Percentiles rank a stretch among this genome's conserved stretches.
Conservation (phyloP, 352 stramenopile species). For the Globisporangium megalacanthum region DNA sequence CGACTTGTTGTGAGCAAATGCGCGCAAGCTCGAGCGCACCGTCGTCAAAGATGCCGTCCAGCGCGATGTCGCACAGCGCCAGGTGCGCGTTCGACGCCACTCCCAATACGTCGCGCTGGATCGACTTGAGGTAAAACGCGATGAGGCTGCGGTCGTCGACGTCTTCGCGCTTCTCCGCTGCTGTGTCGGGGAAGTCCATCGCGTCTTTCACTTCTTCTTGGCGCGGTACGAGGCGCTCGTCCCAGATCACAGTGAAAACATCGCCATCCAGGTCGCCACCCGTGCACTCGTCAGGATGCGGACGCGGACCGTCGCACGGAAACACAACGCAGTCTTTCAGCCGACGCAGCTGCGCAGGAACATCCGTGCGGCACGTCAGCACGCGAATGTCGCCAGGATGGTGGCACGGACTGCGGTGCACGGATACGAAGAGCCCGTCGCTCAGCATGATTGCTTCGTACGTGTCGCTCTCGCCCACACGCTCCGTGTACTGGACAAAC, state of each 20-base stretch:
- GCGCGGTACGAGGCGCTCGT: constrained; percentile 55
- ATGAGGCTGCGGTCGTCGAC: constrained; percentile 46
- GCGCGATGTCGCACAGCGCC: constrained; percentile 47
- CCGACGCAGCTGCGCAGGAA: constrained; percentile 34
- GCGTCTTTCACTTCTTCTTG: constrained; percentile 32
- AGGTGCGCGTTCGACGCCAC: constrained; percentile 76
- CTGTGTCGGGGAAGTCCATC: constrained; percentile 32
- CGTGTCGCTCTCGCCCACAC: constrained; percentile 22
- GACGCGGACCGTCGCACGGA: constrained; percentile 52
- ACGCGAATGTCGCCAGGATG: constrained; percentile 73
- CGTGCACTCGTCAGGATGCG: constrained; percentile 75
- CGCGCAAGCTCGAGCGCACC: constrained; percentile 47
- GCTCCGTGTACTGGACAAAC: constrained; percentile 70
- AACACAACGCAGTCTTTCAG: constrained; percentile 78
- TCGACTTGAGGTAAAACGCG: constrained; percentile 69
- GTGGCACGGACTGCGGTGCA: constrained; percentile 76
- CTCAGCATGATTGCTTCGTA: constrained; percentile 15
- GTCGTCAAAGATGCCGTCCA: constrained; percentile 39
- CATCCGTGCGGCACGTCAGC: constrained; percentile 41
- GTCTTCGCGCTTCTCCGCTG: constrained; percentile 20
- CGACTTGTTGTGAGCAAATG: constrained; percentile 70
- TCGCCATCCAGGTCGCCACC: constrained; percentile 80
- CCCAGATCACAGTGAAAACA: constrained; percentile 80
- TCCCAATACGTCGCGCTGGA: constrained; percentile 68
- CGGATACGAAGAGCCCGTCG: constrained; percentile 39